Conservation (phyloP, 2,329 filamentous ascomycete genomes). For the Verruconis gallopava region DNA sequence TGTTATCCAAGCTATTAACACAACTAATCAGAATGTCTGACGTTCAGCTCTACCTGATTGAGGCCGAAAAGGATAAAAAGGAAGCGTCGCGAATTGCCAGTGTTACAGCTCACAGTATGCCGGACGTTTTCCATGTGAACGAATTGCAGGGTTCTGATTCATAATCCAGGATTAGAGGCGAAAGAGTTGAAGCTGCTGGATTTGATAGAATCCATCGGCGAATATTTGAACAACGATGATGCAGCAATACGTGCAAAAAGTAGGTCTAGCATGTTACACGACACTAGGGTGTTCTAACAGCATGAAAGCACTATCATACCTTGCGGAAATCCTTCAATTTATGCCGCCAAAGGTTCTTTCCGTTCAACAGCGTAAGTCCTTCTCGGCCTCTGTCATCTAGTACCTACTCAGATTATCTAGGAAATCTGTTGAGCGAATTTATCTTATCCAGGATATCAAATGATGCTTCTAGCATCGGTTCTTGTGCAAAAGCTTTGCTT, state of each 20-base stretch:
- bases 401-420: constrained; percentile 18
- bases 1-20: neutral
- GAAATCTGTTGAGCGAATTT: constrained; percentile 48
- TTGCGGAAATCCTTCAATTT: constrained; percentile 37
- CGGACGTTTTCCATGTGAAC: constrained; percentile 5
- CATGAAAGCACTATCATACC: constrained; percentile 32
- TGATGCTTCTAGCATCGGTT: constrained; percentile 38
- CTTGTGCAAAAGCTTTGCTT: constrained; percentile 44
- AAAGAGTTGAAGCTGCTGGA: constrained; percentile 48
- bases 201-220: constrained; percentile 49
- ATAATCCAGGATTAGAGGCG: constrained; percentile 3
- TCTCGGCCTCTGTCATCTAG: neutral
- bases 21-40: constrained; percentile 33
- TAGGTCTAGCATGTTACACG: too few species aligned
- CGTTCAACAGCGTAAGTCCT: constrained; percentile 40
- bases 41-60: constrained; percentile 38
- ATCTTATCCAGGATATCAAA: constrained; percentile 51
- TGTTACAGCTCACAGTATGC: constrained; percentile 28
- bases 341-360: constrained; percentile 43
- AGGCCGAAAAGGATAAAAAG: constrained; percentile 34
- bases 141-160: constrained; percentile 9
- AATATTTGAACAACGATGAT: constrained; percentile 57
- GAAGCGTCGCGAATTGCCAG: constrained; percentile 32
- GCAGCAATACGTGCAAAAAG: constrained; percentile 46
- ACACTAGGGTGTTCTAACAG: too few species aligned